A percentile compares a stretch with the other conserved stretches of the same genome.
phyloP scores from a whole-genome alignment of 139 green algal genomes.

The Micractinium conductrix region DNA sequence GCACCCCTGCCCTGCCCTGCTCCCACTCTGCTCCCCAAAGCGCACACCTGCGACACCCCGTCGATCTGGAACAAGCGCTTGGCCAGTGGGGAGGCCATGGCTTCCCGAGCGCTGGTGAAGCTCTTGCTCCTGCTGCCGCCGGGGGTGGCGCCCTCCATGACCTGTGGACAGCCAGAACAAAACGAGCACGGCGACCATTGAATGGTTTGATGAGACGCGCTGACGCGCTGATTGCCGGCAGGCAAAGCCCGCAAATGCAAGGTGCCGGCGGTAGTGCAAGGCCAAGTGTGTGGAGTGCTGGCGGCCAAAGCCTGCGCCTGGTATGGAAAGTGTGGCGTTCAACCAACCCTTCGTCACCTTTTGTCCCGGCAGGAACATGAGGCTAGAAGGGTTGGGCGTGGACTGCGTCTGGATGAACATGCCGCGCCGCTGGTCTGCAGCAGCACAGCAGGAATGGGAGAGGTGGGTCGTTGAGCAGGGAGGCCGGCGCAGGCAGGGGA shows the following conservation, averaged over 20 bases:
- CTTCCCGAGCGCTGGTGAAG: conserved; percentile 84
- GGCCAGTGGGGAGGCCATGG: conserved; percentile 89
- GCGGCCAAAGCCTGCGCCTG: no score
- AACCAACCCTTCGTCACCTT: conserved; percentile 54
- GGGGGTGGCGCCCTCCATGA: background rate
- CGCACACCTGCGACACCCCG: conserved; percentile 77
- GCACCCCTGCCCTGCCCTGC: background rate
- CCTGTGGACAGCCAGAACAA: no score
- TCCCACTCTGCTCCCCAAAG: no score
- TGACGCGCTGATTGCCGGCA: no score
- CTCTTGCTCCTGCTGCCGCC: conserved; percentile 51
- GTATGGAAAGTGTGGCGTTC: background rate
- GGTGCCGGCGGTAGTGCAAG: no score
- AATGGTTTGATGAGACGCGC: no score
- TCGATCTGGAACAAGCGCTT: conserved; percentile 90
- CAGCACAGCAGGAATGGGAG: no score
- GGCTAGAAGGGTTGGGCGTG: conserved; percentile 93
- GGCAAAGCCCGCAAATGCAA: no score
- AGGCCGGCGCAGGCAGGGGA: background rate
- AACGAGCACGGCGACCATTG: no score
- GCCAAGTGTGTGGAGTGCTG: no score
- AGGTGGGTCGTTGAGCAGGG: background rate
- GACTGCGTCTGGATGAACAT: conserved; percentile 99
- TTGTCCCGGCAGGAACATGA: conserved; percentile 98
- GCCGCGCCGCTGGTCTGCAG: conserved; percentile 47